These are phyloP conservation scores for Amanita exitialis DNA, from an alignment of 768 basidiomycete species.

Conservation along the genomic window DNA sequence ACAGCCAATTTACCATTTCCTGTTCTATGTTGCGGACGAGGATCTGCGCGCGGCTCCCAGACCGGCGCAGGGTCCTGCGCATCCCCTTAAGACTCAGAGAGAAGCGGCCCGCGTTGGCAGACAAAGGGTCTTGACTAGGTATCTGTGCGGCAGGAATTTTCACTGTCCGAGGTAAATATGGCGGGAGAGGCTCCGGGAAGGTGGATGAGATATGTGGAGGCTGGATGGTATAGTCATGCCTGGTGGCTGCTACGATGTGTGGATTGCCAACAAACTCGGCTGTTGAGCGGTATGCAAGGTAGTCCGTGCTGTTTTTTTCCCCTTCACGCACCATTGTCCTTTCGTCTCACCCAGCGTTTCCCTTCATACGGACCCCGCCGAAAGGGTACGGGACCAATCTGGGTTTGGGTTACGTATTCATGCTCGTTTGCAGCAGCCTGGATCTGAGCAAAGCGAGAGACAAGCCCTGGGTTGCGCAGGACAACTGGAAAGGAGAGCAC, in stretches of 20 bases:
- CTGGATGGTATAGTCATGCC: conserved; percentile 40
- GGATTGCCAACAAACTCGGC: conserved; percentile 67
- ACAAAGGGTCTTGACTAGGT: conserved; percentile 33
- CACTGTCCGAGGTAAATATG: conserved; percentile 54
- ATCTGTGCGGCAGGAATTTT: conserved; percentile 36
- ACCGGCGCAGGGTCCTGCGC: conserved; percentile 53
- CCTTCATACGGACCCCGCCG: conserved; percentile 59
- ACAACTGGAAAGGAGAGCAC: conserved; percentile 63
- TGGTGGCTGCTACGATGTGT: conserved; percentile 56
- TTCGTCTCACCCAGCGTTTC: conserved; percentile 67
- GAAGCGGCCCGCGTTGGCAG: conserved; percentile 67
- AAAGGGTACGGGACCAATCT: conserved; percentile 22
- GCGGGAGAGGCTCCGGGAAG: conserved; percentile 69
- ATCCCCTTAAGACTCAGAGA: conserved; percentile 70
- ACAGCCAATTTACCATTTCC: conserved; percentile 56
- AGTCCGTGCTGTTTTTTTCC: background rate
- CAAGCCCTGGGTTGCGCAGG: conserved; percentile 47
- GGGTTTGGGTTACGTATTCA: conserved; percentile 7
- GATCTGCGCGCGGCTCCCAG: conserved; percentile 46
- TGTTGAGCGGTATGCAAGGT: conserved; percentile 18
- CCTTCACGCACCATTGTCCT: conserved; percentile 57
- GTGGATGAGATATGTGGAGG: conserved; percentile 39
- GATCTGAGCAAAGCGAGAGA: conserved; percentile 45
- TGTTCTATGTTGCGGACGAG: conserved; percentile 63
- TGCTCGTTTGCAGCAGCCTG: conserved; percentile 14